phyloP scores from a whole-genome alignment of 176 grass and related monocot genomes.

The Raddia distichophylla region DNA sequence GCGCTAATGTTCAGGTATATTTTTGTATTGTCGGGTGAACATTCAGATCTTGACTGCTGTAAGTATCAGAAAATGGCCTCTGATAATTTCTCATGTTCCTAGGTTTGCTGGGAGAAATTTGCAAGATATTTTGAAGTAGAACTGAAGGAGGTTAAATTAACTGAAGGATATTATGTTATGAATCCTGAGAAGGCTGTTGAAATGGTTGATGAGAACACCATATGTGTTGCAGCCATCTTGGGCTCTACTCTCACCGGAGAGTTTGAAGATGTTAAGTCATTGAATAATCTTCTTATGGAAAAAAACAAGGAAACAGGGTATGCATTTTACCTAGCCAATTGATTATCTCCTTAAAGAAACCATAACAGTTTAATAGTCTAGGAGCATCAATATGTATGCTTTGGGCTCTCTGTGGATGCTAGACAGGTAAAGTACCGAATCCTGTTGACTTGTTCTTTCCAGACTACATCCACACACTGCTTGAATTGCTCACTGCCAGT shows the following conservation, averaged over 20 bases:
- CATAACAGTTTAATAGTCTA: not conserved
- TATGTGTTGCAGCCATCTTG: constrained; percentile 84
- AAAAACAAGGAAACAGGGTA: constrained; percentile 92
- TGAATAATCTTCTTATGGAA: constrained; percentile 61
- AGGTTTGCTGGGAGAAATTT: constrained; percentile 93
- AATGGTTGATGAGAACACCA: constrained; percentile 84
- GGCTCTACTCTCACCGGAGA: constrained; percentile 83
- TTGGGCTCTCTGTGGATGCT: not conserved
- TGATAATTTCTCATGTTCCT: not conserved
- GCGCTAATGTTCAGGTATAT: constrained; percentile 84
- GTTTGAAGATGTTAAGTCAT: constrained; percentile 68
- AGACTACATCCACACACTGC: not conserved
- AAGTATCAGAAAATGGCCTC: not conserved
- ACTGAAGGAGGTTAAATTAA: constrained; percentile 79
- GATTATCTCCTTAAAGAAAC: not conserved
- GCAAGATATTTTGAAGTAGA: constrained; percentile 83
- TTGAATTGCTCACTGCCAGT: not conserved
- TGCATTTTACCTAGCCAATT: not conserved
- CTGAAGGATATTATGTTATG: constrained; percentile 78
- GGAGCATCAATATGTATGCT: not conserved
- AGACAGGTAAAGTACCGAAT: not conserved
- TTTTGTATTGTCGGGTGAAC: not conserved
- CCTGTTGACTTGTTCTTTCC: not conserved
- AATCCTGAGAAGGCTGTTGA: constrained; percentile 82
- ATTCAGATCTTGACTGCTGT: not conserved